Evolutionary conservation across 148 eudicot species (phyloP), one percentile per base, ranked within the genome.

Genomic region (Cornus kousa): DNA sequence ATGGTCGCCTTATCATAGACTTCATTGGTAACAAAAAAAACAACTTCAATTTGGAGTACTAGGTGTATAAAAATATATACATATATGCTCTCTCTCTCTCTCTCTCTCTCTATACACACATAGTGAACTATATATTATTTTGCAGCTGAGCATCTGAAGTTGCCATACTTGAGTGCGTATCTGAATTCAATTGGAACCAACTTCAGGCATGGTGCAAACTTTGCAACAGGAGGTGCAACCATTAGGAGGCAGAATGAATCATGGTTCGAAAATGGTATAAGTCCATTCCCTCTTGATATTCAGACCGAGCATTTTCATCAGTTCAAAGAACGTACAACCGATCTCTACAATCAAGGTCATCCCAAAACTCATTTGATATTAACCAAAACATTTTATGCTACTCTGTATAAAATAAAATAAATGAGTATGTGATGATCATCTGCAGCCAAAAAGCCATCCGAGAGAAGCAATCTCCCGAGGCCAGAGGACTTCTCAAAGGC

Each of bases 201-300:
- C 67, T 88, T 57, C 74, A 53, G 57, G 65, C 87, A 82, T 0
- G 91, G 91, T 53, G 91, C 91, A 46, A 86, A 88, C 46, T 88
- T 88, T 74, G 91, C 91, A 80, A 82, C 88, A 16, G 86, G 85
- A 9, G 87, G 87, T 7, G 83, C 88, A 60, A 91, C 97, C 43
- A 87, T 91, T 39, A 77, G 83, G 55, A 71, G 92, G 31, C 80
- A 80, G 69, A 87, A 92, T 33, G 97, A 87, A 70, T 88, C 95
- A 0, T 87, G 90, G 80, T 92, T 87, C 75, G 81, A 78, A 72
- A 66, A 83, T 80, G 94, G 93, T 39, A 77, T 88, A 14, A 94
- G 94, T 78, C 98, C 98, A 6, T 90, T 94, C 77, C 79, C 92
- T 20, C 92, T 94, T 4, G 95, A 94, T 82, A 85, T 94, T 20